Evolutionary conservation across 164 flowering plant genomes (phyloP).

Genomic region (Tetracentron sinense): DNA sequence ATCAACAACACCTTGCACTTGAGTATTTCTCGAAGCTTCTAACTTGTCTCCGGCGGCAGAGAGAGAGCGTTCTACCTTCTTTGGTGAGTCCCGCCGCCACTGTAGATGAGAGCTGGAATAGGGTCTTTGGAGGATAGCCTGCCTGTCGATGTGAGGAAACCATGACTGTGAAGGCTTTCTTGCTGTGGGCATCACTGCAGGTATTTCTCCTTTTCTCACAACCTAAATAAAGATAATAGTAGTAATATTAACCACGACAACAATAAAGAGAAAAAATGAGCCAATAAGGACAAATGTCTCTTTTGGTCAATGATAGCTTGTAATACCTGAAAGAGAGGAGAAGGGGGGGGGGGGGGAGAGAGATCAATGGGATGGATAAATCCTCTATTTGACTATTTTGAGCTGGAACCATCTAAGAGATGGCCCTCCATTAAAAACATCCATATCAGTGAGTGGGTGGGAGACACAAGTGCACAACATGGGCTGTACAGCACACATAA

Average conservation of each 20-base stretch:
- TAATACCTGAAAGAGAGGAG: background rate
- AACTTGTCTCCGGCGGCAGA: background rate
- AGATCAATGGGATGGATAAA: too few relatives aligned
- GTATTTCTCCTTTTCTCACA: constrained; percentile 20
- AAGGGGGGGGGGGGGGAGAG: too few relatives aligned
- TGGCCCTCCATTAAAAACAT: too few relatives aligned
- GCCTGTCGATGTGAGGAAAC: constrained; percentile 7
- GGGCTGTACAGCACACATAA: too few relatives aligned
- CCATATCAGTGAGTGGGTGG: too few relatives aligned
- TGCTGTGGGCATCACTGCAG: constrained; percentile 2
- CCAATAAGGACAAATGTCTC: background rate
- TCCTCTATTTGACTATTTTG: too few relatives aligned
- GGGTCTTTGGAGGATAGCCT: constrained; percentile 13
- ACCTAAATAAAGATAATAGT: constrained; percentile 12
- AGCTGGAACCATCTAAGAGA: too few relatives aligned
- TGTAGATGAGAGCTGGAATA: constrained; percentile 22
- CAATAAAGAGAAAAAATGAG: background rate
- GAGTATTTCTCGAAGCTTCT: background rate
- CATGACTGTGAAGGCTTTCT: constrained; percentile 9
- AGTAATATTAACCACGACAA: background rate
- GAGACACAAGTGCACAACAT: too few relatives aligned
- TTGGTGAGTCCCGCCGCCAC: constrained; percentile 28
- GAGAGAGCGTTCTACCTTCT: background rate
- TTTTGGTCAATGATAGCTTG: background rate
- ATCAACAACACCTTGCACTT: background rate